A percentile compares a stretch with the other conserved stretches of the same genome.
Conservation (phyloP, 2,329 filamentous ascomycete genomes). For the Ascochyta lentis region DNA sequence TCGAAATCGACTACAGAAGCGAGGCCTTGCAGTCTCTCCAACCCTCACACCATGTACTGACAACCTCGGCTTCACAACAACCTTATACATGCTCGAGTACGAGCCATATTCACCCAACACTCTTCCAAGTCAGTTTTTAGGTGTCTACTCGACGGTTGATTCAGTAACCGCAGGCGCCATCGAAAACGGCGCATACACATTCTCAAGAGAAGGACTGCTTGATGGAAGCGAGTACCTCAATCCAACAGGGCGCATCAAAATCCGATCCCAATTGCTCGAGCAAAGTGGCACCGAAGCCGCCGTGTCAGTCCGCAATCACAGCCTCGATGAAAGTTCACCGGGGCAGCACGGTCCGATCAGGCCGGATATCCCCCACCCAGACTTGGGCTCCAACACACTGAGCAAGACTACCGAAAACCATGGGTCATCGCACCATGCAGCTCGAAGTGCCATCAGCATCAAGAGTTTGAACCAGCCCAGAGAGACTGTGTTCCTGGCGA, state of each 20-base stretch:
- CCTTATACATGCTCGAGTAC: conserved; percentile 27
- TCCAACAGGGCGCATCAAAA: conserved; percentile 32
- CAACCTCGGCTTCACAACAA: background rate
- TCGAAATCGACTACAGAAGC: conserved; percentile 16
- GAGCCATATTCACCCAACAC: conserved; percentile 32
- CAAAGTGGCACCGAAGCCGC: conserved; percentile 18
- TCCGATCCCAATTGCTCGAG: conserved; percentile 23
- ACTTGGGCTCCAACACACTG: conserved; percentile 6
- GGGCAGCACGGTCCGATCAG: conserved; percentile 17
- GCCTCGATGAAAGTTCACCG: conserved; percentile 11
- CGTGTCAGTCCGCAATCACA: conserved; percentile 3
- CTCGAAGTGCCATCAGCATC: conserved; percentile 7
- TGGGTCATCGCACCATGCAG: conserved; percentile 15
- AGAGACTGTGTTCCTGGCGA: conserved; percentile 24
- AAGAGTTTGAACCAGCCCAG: background rate
- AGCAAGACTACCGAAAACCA: background rate
- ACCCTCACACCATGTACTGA: background rate
- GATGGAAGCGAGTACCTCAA: conserved; percentile 33
- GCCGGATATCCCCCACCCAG: conserved; percentile 34
- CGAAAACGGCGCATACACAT: conserved; percentile 31
- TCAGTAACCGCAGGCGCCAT: conserved; percentile 28
- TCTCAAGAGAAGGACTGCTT: conserved; percentile 31
- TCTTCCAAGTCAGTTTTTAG: conserved; percentile 26
- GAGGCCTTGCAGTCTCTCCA: background rate
- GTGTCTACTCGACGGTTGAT: conserved; percentile 30